phyloP scores from a whole-genome alignment of 2,329 filamentous ascomycete genomes.

The Aspergillus sp. region DNA sequence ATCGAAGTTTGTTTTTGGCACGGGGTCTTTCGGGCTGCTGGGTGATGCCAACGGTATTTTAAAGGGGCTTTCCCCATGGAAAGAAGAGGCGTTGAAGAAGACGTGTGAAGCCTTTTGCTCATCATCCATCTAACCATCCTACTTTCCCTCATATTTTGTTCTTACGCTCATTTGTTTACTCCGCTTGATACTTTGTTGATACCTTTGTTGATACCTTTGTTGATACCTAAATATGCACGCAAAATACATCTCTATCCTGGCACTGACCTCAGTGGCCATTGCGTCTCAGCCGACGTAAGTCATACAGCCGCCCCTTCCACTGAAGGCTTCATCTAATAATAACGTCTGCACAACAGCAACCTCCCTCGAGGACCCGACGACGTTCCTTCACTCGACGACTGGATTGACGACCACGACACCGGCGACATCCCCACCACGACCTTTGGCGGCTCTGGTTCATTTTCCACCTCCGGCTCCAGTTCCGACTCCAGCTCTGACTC shows the following conservation, averaged over 20 bases:
- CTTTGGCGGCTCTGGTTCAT: neutral
- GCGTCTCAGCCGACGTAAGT: neutral
- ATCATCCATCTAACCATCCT: neutral
- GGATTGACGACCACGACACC: neutral
- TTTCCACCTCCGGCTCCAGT: neutral
- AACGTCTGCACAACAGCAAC: neutral
- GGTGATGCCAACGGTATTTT: neutral
- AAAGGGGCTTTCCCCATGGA: neutral
- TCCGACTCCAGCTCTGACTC: neutral
- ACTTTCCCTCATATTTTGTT: neutral
- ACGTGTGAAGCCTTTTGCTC: neutral
- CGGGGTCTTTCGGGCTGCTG: neutral
- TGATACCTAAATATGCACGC: conserved; percentile 1
- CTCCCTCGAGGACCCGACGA: neutral
- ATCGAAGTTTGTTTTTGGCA: neutral
- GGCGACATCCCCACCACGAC: neutral
- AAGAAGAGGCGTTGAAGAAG: neutral
- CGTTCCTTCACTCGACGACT: neutral
- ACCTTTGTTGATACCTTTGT: neutral
- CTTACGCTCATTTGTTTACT: neutral
- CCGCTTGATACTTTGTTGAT: neutral
- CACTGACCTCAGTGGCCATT: neutral
- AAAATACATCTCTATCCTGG: neutral
- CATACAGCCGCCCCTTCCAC: too few species aligned
- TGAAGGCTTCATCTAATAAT: too few species aligned